Conservation (phyloP, 2,329 filamentous ascomycete species). For the Canariomyces notabilis region DNA sequence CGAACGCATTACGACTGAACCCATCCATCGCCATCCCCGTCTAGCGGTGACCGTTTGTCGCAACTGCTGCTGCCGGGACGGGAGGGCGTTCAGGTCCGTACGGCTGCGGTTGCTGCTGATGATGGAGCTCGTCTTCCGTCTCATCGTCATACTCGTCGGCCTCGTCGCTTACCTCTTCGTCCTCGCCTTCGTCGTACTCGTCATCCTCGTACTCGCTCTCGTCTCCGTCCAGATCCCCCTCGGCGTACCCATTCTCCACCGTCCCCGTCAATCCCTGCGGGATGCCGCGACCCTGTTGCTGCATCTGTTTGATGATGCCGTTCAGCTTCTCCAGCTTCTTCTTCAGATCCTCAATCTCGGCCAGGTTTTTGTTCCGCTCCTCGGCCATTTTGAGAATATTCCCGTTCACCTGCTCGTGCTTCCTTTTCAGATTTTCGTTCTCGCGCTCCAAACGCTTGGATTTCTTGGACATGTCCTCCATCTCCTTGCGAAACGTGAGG, state of each 20-base stretch:
- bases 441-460: constrained; percentile 96
- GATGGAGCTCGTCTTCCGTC: constrained; percentile 34
- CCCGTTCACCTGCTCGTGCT: constrained; percentile 87
- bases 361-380: constrained; percentile 72
- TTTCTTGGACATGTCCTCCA: constrained; percentile 99
- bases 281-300: constrained; percentile 81
- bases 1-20: not conserved
- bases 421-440: constrained; percentile 83
- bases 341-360: constrained; percentile 72
- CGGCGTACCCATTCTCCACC: constrained; percentile 59
- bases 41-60: constrained; percentile 38
- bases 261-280: constrained; percentile 52
- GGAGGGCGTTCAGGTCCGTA: constrained; percentile 39
- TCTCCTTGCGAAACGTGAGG: constrained; percentile 94
- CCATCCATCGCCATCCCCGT: not conserved
- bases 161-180: constrained; percentile 40
- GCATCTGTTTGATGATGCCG: constrained; percentile 93
- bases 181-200: constrained; percentile 48
- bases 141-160: constrained; percentile 32
- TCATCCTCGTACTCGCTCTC: constrained; percentile 62
- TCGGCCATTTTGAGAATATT: constrained; percentile 98
- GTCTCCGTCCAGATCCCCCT: constrained; percentile 56
- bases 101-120: constrained; percentile 29
- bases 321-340: constrained; percentile 88
- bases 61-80: constrained; percentile 19